Evolutionary conservation across 1,284 basidiomycete species (phyloP).

Genomic region (Leccinum fallax): DNA sequence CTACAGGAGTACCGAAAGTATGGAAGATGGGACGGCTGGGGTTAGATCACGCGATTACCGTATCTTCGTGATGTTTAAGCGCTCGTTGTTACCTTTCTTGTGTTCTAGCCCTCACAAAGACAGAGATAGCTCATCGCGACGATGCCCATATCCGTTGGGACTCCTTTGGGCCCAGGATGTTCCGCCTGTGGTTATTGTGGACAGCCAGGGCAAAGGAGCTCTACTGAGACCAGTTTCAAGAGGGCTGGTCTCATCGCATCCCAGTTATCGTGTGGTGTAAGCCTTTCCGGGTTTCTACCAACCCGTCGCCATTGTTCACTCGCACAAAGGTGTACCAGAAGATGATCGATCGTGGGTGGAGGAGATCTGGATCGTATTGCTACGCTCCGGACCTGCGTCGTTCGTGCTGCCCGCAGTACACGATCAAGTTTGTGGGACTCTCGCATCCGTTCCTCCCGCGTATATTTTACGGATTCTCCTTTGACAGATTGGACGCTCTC

Average conservation of each 20-base stretch:
- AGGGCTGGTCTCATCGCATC: slow-evolving; percentile 39
- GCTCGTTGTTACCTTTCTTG: not conserved
- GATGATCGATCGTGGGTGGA: slow-evolving; percentile 91
- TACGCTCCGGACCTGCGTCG: slow-evolving; percentile 82
- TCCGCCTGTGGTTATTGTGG: slow-evolving; percentile 48
- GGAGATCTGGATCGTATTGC: slow-evolving; percentile 80
- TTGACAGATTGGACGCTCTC: slow-evolving; percentile 66
- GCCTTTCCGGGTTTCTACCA: slow-evolving; percentile 15
- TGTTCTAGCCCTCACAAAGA: not conserved
- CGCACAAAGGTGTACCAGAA: slow-evolving; percentile 64
- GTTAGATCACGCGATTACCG: slow-evolving; percentile 36
- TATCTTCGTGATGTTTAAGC: not conserved
- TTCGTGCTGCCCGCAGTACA: slow-evolving; percentile 93
- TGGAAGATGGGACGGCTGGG: slow-evolving; percentile 87
- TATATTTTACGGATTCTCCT: slow-evolving; percentile 3
- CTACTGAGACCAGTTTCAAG: slow-evolving; percentile 36
- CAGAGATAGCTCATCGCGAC: not conserved
- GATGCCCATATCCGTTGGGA: slow-evolving; percentile 35
- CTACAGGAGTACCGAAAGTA: slow-evolving; percentile 77
- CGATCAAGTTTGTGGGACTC: slow-evolving; percentile 65
- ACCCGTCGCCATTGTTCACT: slow-evolving; percentile 5
- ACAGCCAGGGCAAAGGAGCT: slow-evolving; percentile 40
- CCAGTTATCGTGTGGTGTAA: slow-evolving; percentile 54
- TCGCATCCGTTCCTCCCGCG: slow-evolving; percentile 4
- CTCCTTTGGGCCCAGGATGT: slow-evolving; percentile 28